These are phyloP conservation scores for Marasmius oreades DNA, from an alignment of 1,284 basidiomycete genomes.

Conservation along the genomic window DNA sequence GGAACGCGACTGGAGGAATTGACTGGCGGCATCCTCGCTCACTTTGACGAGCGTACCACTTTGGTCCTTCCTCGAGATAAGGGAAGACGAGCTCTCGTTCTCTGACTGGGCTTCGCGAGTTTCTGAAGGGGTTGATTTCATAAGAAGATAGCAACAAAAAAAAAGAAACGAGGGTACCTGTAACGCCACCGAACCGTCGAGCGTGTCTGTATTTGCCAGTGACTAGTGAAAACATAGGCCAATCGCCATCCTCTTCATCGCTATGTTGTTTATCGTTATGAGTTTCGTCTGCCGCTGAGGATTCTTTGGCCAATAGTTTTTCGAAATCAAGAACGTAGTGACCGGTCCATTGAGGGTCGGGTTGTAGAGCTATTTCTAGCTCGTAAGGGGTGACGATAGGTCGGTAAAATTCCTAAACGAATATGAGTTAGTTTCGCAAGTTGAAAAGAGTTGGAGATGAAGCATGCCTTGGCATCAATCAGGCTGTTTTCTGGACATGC, in stretches of 20 bases:
- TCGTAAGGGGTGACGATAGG: constrained; percentile 97
- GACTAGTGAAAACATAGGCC: constrained; percentile 81
- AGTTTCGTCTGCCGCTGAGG: background rate
- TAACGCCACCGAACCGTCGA: constrained; percentile 55
- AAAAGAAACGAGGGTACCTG: too few relatives aligned
- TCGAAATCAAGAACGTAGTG: constrained; percentile 83
- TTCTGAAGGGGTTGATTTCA: background rate
- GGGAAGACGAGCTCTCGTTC: constrained; percentile 25
- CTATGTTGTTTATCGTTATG: constrained; percentile 20
- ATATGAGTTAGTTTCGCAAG: background rate
- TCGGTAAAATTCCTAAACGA: constrained; percentile 75
- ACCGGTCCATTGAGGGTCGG: constrained; percentile 72
- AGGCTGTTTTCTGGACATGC: constrained; percentile 94
- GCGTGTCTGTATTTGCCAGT: constrained; percentile 85
- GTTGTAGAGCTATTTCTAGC: constrained; percentile 76
- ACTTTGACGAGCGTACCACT: constrained; percentile 55
- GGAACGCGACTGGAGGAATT: constrained; percentile 66
- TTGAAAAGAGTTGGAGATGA: background rate
- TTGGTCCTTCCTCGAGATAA: constrained; percentile 60
- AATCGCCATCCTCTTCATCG: constrained; percentile 49
- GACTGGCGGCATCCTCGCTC: constrained; percentile 67
- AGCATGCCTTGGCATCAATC: constrained; percentile 73
- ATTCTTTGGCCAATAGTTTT: constrained; percentile 35
- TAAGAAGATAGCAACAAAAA: too few relatives aligned
- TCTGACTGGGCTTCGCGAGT: background rate